Evolutionary conservation across 2,329 filamentous ascomycete genomes (phyloP).

Genomic region (Nothomitra cinnamomea): DNA sequence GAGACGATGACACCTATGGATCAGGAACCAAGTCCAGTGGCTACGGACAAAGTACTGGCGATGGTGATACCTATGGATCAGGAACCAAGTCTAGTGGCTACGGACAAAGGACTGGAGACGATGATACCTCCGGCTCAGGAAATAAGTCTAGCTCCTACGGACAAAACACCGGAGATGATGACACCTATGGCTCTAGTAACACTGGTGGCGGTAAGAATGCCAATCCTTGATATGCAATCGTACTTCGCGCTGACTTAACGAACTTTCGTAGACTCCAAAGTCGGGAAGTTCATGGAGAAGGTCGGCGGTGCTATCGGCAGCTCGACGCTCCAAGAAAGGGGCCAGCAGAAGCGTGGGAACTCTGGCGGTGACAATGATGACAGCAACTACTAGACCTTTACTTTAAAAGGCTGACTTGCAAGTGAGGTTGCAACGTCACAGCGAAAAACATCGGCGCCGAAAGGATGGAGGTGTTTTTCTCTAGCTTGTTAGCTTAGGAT

Average conservation of each 20-base stretch:
- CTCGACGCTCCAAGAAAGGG: constrained; percentile 13
- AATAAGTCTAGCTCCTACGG: constrained; percentile 5
- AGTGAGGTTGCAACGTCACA: too few species aligned
- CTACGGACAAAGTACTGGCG: background rate
- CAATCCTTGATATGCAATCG: background rate
- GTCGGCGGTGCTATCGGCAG: constrained; percentile 15
- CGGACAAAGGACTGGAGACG: constrained; percentile 1
- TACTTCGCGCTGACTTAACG: background rate
- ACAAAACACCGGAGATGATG: constrained; percentile 5
- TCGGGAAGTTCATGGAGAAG: constrained; percentile 17
- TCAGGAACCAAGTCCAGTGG: background rate
- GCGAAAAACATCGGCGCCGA: too few species aligned
- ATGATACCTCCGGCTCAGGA: constrained; percentile 10
- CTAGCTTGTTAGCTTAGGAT: too few species aligned
- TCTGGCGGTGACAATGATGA: constrained; percentile 10
- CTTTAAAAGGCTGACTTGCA: too few species aligned
- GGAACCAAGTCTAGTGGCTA: background rate
- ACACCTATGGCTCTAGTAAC: constrained; percentile 3
- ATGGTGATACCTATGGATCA: background rate
- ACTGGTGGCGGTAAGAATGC: background rate
- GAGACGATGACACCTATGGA: constrained; percentile 1
- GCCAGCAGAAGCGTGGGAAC: constrained; percentile 14
- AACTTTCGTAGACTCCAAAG: constrained; percentile 13
- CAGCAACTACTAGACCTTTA: constrained; percentile 4
- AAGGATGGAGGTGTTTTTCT: too few species aligned